Conservation (phyloP, 2,329 filamentous ascomycete species). For the Penicillium sclerotiorum region DNA sequence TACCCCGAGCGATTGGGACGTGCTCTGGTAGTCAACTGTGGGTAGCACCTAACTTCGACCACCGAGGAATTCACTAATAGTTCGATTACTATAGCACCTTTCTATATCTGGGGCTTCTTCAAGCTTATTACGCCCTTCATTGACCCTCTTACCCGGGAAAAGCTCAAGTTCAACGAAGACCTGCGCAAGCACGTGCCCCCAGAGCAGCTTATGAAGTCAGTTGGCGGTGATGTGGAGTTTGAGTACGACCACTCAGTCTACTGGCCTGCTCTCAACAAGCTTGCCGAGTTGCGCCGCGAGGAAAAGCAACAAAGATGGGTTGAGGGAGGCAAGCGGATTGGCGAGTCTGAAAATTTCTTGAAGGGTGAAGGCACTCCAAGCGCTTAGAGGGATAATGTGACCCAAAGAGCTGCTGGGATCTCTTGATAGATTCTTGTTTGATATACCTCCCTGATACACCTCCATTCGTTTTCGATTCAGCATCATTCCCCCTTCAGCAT, state of each 20-base stretch:
- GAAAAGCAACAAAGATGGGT: conserved; percentile 73
- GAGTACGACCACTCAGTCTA: conserved; percentile 86
- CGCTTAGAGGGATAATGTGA: too few relatives aligned
- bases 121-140: conserved; percentile 96
- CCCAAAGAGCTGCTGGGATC: too few relatives aligned
- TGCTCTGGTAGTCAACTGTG: conserved; percentile 86
- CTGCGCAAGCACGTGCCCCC: conserved; percentile 78
- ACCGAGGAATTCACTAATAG: conserved; percentile 1
- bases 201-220: conserved; percentile 77
- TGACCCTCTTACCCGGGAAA: conserved; percentile 88
- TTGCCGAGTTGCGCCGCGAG: conserved; percentile 68
- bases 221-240: conserved; percentile 81
- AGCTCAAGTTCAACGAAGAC: conserved; percentile 97
- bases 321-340: conserved; percentile 75
- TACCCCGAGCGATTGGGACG: conserved; percentile 91
- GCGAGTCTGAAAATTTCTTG: conserved; percentile 87
- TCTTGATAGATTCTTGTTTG: background rate
- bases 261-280: conserved; percentile 80
- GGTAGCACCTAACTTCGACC: conserved; percentile 32
- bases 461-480: background rate
- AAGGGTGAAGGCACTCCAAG: conserved; percentile 62
- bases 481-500: conserved; percentile 6
- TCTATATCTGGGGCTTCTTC: conserved; percentile 91
- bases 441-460: background rate
- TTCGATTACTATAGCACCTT: conserved; percentile 67